Conservation (phyloP, 495 filamentous ascomycete genomes). For the Trichoderma asperelloides region DNA sequence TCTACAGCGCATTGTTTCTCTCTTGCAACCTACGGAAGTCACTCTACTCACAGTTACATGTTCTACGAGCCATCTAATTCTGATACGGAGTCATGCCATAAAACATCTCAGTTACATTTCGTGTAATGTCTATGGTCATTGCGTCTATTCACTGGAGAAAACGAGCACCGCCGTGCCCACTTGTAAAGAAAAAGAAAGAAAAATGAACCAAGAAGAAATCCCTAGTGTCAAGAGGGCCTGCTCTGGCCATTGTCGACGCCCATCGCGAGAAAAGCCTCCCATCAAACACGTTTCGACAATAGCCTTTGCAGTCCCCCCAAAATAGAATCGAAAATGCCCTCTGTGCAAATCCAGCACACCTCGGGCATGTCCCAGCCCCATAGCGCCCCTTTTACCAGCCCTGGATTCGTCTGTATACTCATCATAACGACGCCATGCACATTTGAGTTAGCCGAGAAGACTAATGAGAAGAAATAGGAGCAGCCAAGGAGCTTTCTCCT, state of each 20-base stretch:
- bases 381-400: constrained; percentile 3
- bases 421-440: constrained; percentile 8
- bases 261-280: not conserved
- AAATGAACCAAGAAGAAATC: constrained; percentile 4
- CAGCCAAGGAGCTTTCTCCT: not conserved
- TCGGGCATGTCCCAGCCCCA: not conserved
- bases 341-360: not conserved
- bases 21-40: too few species aligned
- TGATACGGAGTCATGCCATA: not conserved
- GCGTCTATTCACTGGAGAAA: not conserved
- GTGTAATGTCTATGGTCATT: not conserved
- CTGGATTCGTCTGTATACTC: constrained; percentile 7
- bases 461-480: not conserved
- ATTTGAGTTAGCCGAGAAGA: not conserved
- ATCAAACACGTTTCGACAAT: not conserved
- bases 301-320: not conserved
- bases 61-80: too few species aligned
- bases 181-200: too few species aligned
- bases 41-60: too few species aligned
- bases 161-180: not conserved
- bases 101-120: not conserved
- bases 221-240: not conserved
- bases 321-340: not conserved
- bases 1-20: too few species aligned
- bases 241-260: not conserved